Percentiles rank a stretch among this genome's conserved stretches.
Conservation (phyloP, 2,329 filamentous ascomycete genomes). For the Dactylella cylindrospora region DNA sequence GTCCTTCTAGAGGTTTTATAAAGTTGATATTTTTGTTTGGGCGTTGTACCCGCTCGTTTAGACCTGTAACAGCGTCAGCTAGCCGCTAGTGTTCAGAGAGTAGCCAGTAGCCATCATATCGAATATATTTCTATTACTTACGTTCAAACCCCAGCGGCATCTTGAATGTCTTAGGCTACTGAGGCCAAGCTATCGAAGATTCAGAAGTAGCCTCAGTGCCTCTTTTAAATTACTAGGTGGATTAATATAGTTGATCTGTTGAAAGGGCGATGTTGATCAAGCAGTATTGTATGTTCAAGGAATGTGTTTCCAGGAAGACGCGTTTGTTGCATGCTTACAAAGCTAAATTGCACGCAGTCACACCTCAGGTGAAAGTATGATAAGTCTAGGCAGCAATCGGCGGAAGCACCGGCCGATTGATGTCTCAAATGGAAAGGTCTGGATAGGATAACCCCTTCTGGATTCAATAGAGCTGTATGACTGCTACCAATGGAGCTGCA, state of each 20-base stretch:
- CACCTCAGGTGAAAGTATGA: background rate
- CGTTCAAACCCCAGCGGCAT: constrained; percentile 48
- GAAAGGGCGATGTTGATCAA: background rate
- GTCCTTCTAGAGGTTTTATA: constrained; percentile 74
- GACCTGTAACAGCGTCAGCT: constrained; percentile 6
- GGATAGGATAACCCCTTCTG: too few species aligned
- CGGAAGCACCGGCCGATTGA: too few species aligned
- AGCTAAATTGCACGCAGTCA: constrained; percentile 18
- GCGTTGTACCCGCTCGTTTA: constrained; percentile 73
- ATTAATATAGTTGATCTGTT: too few species aligned
- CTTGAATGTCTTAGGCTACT: background rate
- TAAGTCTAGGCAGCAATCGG: constrained; percentile 22
- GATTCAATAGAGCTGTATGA: too few species aligned
- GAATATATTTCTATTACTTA: constrained; percentile 16
- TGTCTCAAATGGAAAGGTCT: too few species aligned
- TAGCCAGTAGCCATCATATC: background rate
- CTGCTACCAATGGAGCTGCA: too few species aligned
- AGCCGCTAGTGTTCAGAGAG: background rate
- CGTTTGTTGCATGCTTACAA: constrained; percentile 20
- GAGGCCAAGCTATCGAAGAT: background rate
- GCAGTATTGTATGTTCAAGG: too few species aligned
- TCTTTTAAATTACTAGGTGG: too few species aligned
- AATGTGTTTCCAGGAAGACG: too few species aligned
- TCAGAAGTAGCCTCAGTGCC: too few species aligned
- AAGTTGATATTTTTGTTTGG: constrained; percentile 80